Conservation (phyloP, 345 rosid species). For the Eucalyptus guilfoylei region DNA sequence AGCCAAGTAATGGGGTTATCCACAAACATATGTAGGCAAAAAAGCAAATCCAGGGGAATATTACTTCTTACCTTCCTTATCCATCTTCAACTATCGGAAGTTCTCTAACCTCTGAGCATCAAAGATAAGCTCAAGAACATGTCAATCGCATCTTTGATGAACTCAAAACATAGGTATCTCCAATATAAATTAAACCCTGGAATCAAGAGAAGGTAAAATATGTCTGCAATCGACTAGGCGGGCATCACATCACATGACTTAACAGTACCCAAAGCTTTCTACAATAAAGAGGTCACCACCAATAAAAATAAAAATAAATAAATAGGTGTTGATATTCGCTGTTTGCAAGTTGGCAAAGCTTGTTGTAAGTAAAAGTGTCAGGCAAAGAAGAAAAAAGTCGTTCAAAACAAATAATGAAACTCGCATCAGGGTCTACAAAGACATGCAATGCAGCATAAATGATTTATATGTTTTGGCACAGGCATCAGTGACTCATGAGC, state of each 20-base stretch:
- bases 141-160: background rate
- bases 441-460: background rate
- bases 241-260: background rate
- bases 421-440: background rate
- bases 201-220: background rate
- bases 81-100: background rate
- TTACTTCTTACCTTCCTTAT: background rate
- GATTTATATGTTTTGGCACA: background rate
- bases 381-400: background rate
- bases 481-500: background rate
- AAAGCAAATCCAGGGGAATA: background rate
- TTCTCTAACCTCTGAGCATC: too few species aligned
- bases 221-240: background rate
- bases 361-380: constrained; percentile 53
- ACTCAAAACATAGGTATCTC: background rate
- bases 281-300: background rate
- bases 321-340: constrained; percentile 64
- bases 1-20: background rate
- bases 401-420: background rate
- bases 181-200: background rate
- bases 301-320: too few species aligned
- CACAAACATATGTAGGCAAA: background rate
- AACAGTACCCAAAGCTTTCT: background rate
- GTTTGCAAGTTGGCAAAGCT: constrained; percentile 77
- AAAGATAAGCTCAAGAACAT: background rate